Evolutionary conservation across 2,329 filamentous ascomycete species (phyloP).

Genomic region (Seiridium cupressi): DNA sequence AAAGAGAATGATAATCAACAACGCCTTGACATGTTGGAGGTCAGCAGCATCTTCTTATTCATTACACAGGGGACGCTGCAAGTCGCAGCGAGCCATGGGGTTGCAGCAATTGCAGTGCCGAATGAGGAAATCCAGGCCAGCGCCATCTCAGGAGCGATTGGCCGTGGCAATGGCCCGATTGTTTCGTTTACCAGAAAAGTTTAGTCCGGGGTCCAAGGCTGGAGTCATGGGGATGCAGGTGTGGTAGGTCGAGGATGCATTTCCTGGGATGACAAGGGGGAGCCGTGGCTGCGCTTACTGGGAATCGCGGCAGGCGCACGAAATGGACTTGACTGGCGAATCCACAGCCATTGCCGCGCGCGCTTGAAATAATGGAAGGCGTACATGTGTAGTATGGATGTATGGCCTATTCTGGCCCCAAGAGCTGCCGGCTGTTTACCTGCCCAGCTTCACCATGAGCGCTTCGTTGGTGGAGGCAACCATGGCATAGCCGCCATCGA

Average conservation of each 20-base stretch:
- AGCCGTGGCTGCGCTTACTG: constrained; percentile 1
- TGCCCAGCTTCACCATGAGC: too few relatives aligned
- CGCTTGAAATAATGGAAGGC: too few relatives aligned
- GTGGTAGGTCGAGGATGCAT: not conserved
- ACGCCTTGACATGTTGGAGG: not conserved
- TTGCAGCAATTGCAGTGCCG: not conserved
- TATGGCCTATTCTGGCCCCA: too few relatives aligned
- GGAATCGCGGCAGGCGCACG: not conserved
- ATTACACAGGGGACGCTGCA: not conserved
- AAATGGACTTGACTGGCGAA: not conserved
- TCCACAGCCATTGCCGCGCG: too few relatives aligned
- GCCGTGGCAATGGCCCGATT: not conserved
- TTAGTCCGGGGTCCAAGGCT: not conserved
- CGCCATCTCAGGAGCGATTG: not conserved
- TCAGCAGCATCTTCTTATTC: not conserved
- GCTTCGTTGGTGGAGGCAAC: too few relatives aligned
- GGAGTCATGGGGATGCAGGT: not conserved
- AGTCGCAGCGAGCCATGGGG: not conserved
- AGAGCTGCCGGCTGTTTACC: too few relatives aligned
- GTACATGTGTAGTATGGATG: too few relatives aligned
- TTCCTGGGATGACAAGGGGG: not conserved
- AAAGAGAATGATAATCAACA: not conserved
- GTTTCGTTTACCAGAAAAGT: constrained; percentile 1
- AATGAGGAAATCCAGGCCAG: not conserved
- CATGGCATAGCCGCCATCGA: too few relatives aligned